Evolutionary conservation across 1,284 basidiomycete species (phyloP), one percentile per base, ranked within the genome.

Genomic region (Cryptococcus sp.): DNA sequence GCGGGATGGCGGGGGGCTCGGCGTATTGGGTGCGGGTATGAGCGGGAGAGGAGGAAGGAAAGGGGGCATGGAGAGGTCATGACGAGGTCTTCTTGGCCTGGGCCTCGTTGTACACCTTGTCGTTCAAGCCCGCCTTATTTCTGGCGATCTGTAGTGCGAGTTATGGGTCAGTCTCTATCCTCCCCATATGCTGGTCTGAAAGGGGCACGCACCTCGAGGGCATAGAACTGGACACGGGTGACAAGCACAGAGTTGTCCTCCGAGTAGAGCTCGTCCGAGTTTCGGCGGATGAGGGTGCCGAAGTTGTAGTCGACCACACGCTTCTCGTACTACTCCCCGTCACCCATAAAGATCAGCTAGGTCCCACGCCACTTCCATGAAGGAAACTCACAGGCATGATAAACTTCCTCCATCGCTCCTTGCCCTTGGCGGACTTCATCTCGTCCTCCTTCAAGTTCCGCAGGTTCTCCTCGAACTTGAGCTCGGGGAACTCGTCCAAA

Each of bases 191-290:
- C n/a, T n/a, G n/a, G 7, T 56, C 45, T 40, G 36, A 36, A 36
- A 36, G 11, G 55, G 28, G 23, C 21, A 73, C 79, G 64, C 68
- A 87, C 87, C 79, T 97, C 93, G 71, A 92, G 83, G 28, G 90
- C 91, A 69, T 93, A 92, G 80, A 97, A 98, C 81, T 94, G 81
- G 16, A 79, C 63, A 48, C 70, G 63, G 82, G 63, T 75, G 89
- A 94, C 91, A 71, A 99, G 95, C 60, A 97, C 95, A 13, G 91
- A 91, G 80, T 98, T 98, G 52, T 81, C 84, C 80, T 98, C 89
- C 11, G 85, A 86, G 78, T 98, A 99, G 71, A 95, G 91, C 60
- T 85, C 82, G 49, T 80, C 81, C 38, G 87, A 82, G 72, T 96
- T 85, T 53, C 84, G 87, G 50, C 96, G 85, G 66, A 99, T 88